Evolutionary conservation across 75 land plant species (phyloP).

Genomic region (Ceratopteris richardii): DNA sequence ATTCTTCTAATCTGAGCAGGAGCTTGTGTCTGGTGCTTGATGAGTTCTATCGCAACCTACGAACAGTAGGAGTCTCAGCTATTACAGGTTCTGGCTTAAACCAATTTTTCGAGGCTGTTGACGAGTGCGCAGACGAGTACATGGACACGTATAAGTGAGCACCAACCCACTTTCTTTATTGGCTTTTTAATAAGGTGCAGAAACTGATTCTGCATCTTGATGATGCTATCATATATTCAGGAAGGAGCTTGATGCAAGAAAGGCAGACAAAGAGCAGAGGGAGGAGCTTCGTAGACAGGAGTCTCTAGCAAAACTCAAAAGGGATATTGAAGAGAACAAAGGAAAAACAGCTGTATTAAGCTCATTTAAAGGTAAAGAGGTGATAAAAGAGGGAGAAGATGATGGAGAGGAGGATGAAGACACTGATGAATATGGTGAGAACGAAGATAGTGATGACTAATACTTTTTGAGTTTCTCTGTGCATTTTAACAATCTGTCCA

Average conservation of each 20-base stretch:
- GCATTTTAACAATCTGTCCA: too few species aligned
- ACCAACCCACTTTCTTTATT: not conserved
- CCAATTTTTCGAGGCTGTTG: slow-evolving; percentile 76
- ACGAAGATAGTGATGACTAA: slow-evolving; percentile 14
- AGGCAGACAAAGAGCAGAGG: slow-evolving; percentile 62
- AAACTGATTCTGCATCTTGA: too few species aligned
- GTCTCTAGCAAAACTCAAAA: slow-evolving; percentile 56
- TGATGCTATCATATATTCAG: too few species aligned
- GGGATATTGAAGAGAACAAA: slow-evolving; percentile 71
- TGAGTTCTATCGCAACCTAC: slow-evolving; percentile 86
- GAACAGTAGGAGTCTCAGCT: slow-evolving; percentile 90
- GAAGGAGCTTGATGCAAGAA: slow-evolving; percentile 84
- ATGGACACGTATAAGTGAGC: slow-evolving; percentile 72
- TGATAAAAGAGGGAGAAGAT: slow-evolving; percentile 36
- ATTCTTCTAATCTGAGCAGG: slow-evolving; percentile 63
- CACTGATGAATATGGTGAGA: slow-evolving; percentile 45
- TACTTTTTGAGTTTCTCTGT: too few species aligned
- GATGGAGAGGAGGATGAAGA: slow-evolving; percentile 44
- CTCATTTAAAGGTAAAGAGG: slow-evolving; percentile 45
- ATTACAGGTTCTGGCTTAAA: slow-evolving; percentile 79
- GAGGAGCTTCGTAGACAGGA: slow-evolving; percentile 61
- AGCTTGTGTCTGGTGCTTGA: slow-evolving; percentile 87
- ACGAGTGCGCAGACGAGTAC: slow-evolving; percentile 83
- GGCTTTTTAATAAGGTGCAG: too few species aligned
- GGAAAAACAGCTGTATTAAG: slow-evolving; percentile 79